Conservation (phyloP, 345 rosid genomes). For the Eucalyptus cloeziana region DNA sequence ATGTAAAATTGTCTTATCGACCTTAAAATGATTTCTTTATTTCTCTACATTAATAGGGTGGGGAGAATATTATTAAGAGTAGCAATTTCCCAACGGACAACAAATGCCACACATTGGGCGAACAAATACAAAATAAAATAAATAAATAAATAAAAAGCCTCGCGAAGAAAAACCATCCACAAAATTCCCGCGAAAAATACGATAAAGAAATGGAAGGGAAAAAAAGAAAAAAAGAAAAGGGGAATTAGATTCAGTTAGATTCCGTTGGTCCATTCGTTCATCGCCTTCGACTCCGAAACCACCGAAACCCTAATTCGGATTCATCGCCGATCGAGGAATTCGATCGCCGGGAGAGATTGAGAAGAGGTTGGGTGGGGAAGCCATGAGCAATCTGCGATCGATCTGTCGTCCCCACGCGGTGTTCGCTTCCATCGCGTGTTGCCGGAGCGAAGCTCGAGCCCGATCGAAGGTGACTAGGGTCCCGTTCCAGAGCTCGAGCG, state of each 20-base stretch:
- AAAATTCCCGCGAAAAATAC: not conserved
- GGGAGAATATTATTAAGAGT: not conserved
- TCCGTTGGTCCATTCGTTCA: not conserved
- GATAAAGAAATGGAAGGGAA: not conserved
- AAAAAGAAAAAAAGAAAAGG: not conserved
- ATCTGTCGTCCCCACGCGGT: slow-evolving; percentile 53
- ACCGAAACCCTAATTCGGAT: not conserved
- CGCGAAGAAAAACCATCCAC: not conserved
- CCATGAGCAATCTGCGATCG: slow-evolving; percentile 54
- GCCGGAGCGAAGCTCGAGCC: slow-evolving; percentile 27
- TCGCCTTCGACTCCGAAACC: not conserved
- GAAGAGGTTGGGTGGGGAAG: not conserved
- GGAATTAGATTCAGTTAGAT: slow-evolving; percentile 7
- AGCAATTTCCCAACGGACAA: not conserved
- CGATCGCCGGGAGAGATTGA: not conserved
- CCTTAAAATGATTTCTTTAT: not conserved
- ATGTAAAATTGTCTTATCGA: not conserved
- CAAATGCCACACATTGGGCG: not conserved
- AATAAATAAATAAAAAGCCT: not conserved
- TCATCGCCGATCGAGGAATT: not conserved
- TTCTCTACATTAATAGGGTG: not conserved
- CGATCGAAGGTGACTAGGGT: slow-evolving; percentile 29
- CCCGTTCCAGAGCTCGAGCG: slow-evolving; percentile 33
- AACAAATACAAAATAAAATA: not conserved
- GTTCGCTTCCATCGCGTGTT: slow-evolving; percentile 39